Evolutionary conservation across 495 filamentous ascomycete genomes (phyloP), one percentile per base, ranked within the genome.

Genomic region (Aspergillus biplanus): DNA sequence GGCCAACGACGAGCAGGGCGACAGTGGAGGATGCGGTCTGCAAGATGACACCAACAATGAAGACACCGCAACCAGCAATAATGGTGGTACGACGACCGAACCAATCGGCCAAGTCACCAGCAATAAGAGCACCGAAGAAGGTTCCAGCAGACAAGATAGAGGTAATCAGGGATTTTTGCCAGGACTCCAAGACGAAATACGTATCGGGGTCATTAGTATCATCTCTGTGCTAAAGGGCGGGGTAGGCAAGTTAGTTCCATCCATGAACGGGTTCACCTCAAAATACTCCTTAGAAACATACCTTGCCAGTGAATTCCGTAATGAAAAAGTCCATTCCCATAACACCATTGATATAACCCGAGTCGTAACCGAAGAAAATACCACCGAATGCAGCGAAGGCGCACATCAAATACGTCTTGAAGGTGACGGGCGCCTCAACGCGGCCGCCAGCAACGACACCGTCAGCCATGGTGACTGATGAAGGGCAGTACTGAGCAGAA

Each of bases 71-170:
- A 47, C 89, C 88, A 12, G 73, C 33, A 62, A 92, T 87, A 72
- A 92, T 83, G 34, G 88, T 91, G 48, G 78, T 83, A 39, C 87
- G 86, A 71, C 89, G 87, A 65, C 89, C 89, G 50, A 87, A 80
- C 74, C 76, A 82, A 67, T 92, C 89, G 58, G 89, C 88, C 39
- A 90, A 62, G 65, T 89, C 85, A 76, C 87, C 89, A 33, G 86
- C 88, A 52, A 90, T 81, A 58, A 92, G 71, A 60, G 89, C 87
- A 65, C 89, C 89, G 64, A 91, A 88, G 83, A 92, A 91, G 61
- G 89, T 92, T 68, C 89, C 89, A 67, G 81, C 83, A 33, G 89
- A 91, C 21, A 91, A 83, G 67, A 92, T 90, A 33, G 89, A 90
- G 65, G 86, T 86, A 67, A 90, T 90, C 34, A 91, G 80, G 6